Conservation (phyloP, 208 protist genomes). For the Leishmania lainsoni region DNA sequence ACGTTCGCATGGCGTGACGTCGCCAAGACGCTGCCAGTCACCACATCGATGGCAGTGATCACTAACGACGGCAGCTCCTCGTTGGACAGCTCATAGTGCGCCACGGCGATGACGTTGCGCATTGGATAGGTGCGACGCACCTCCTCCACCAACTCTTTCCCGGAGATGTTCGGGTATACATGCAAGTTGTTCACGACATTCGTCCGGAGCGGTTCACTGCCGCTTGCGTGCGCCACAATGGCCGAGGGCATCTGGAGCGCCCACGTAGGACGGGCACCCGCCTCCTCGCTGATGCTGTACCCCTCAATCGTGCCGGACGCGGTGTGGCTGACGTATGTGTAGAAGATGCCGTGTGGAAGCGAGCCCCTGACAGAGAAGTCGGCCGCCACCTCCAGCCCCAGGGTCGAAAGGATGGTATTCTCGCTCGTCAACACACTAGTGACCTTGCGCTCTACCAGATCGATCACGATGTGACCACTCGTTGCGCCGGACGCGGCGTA, state of each 20-base stretch:
- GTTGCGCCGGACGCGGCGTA: slow-evolving; percentile 16
- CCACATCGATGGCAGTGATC: slow-evolving; percentile 72
- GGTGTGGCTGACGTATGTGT: slow-evolving; percentile 51
- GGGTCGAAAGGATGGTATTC: slow-evolving; percentile 24
- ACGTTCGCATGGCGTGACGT: slow-evolving; percentile 79
- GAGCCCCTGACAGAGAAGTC: slow-evolving; percentile 45
- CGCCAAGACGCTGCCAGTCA: slow-evolving; percentile 84
- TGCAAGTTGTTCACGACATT: slow-evolving; percentile 72
- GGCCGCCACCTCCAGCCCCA: slow-evolving; percentile 37
- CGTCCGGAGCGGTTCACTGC: slow-evolving; percentile 52
- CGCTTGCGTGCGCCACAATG: slow-evolving; percentile 75
- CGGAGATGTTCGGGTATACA: slow-evolving; percentile 75
- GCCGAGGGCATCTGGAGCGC: slow-evolving; percentile 57
- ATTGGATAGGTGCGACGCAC: slow-evolving; percentile 85
- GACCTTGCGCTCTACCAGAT: slow-evolving; percentile 20
- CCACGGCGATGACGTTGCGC: slow-evolving; percentile 79
- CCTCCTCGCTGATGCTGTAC: slow-evolving; percentile 40
- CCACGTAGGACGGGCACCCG: slow-evolving; percentile 52
- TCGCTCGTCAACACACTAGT: slow-evolving; percentile 8
- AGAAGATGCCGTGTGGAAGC: slow-evolving; percentile 23
- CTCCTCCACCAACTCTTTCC: slow-evolving; percentile 63
- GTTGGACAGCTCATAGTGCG: slow-evolving; percentile 67
- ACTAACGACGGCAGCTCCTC: slow-evolving; percentile 76
- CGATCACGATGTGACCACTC: slow-evolving; percentile 25
- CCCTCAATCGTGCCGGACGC: slow-evolving; percentile 51